Conservation (phyloP, 1,139 yeast species). For the Diutina mesorugosa region DNA sequence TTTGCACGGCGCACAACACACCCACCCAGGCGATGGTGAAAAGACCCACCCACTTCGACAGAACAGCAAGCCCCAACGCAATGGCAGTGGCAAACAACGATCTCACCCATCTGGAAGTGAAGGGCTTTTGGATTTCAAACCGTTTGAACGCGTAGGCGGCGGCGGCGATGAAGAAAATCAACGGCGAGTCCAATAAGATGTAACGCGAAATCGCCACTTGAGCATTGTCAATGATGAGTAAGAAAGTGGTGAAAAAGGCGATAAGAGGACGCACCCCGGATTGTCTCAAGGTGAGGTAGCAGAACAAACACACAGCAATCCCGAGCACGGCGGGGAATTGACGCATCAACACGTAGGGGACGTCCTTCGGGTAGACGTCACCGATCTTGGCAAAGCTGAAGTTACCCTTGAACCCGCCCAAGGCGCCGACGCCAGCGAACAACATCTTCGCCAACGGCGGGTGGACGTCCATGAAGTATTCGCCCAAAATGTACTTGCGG, state of each 20-base stretch:
- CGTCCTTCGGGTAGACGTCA: slow-evolving; percentile 39
- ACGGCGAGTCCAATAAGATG: slow-evolving; percentile 83
- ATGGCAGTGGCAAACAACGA: slow-evolving; percentile 64
- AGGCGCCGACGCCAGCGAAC: slow-evolving; percentile 60
- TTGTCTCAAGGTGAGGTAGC: slow-evolving; percentile 71
- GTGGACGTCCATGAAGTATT: slow-evolving; percentile 83
- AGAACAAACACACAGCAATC: slow-evolving; percentile 59
- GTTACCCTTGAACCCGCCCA: slow-evolving; percentile 70
- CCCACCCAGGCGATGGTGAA: slow-evolving; percentile 71
- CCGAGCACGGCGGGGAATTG: slow-evolving; percentile 77
- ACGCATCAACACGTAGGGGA: slow-evolving; percentile 79
- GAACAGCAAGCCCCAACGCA: slow-evolving; percentile 75
- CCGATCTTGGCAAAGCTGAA: slow-evolving; percentile 68
- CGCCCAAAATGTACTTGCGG: slow-evolving; percentile 56
- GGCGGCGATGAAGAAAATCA: slow-evolving; percentile 82
- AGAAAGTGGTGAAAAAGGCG: slow-evolving; percentile 51
- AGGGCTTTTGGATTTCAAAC: slow-evolving; percentile 71
- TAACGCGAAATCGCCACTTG: slow-evolving; percentile 81
- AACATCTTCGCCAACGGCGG: slow-evolving; percentile 90
- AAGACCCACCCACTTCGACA: slow-evolving; percentile 95
- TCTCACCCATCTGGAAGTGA: slow-evolving; percentile 56
- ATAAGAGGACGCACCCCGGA: slow-evolving; percentile 79
- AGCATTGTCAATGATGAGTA: slow-evolving; percentile 75
- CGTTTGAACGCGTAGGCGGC: slow-evolving; percentile 70
- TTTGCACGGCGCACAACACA: slow-evolving; percentile 51